Conservation (phyloP, 345 rosid genomes). For the Brassica rapa region DNA sequence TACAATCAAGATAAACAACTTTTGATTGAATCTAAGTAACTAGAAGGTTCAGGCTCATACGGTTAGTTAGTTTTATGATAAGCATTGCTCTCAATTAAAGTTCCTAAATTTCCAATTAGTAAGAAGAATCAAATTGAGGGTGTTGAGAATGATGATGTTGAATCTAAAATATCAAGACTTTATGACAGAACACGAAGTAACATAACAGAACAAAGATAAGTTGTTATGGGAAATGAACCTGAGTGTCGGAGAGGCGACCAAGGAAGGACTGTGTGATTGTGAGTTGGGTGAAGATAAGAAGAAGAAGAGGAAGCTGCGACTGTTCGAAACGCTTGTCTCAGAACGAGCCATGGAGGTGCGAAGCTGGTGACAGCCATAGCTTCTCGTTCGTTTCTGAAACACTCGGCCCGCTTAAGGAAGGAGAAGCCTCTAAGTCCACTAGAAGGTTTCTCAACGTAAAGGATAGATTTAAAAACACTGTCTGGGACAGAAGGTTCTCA, state of each 20-base stretch:
- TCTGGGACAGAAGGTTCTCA: too few relatives aligned
- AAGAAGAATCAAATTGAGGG: slow-evolving; percentile 9
- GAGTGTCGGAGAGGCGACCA: slow-evolving; percentile 42
- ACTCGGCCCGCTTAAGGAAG: background rate
- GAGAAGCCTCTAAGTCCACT: background rate
- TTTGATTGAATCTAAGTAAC: background rate
- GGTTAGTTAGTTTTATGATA: background rate
- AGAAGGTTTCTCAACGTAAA: background rate
- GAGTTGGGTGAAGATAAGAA: slow-evolving; percentile 30
- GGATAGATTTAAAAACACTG: too few relatives aligned
- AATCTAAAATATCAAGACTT: slow-evolving; percentile 13
- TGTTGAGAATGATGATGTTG: slow-evolving; percentile 1
- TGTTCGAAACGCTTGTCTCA: slow-evolving; percentile 52
- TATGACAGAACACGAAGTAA: background rate
- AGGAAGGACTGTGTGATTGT: slow-evolving; percentile 7
- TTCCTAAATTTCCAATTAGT: background rate
- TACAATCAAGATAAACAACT: background rate
- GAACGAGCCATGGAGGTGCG: slow-evolving; percentile 45
- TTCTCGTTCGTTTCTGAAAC: background rate
- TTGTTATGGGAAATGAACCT: slow-evolving; percentile 39
- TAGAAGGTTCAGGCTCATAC: background rate
- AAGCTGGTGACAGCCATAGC: slow-evolving; percentile 13
- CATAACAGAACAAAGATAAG: background rate
- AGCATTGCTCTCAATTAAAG: background rate
- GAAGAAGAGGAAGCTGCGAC: slow-evolving; percentile 33